These are phyloP conservation scores for Penicillium steckii DNA, from an alignment of 495 filamentous ascomycete species.

Conservation along the genomic window DNA sequence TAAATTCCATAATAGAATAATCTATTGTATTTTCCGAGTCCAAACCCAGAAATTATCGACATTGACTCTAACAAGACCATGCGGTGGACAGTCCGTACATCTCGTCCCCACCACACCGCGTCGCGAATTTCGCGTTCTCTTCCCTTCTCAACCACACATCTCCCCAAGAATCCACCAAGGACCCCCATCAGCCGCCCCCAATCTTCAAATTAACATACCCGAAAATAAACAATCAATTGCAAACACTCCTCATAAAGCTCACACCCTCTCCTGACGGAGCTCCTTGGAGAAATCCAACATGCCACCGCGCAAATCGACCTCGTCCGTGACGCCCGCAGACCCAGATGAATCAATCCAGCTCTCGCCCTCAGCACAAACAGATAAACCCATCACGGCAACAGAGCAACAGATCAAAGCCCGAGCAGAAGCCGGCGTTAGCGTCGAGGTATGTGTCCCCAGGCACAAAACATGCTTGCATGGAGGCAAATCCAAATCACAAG, in stretches of 20 bases:
- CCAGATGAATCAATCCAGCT: conserved; percentile 18
- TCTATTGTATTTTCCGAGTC: too few relatives aligned
- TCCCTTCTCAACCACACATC: conserved; percentile 7
- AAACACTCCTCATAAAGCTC: too few relatives aligned
- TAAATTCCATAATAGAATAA: too few relatives aligned
- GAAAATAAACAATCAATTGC: too few relatives aligned
- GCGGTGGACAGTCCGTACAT: not conserved
- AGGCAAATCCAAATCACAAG: not conserved
- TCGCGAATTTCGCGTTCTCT: conserved; percentile 28
- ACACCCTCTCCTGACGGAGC: too few relatives aligned
- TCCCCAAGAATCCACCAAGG: not conserved
- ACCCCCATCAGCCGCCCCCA: not conserved
- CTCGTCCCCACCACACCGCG: conserved; percentile 13
- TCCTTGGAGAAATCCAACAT: conserved; percentile 12
- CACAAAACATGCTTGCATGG: too few relatives aligned
- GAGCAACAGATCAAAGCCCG: conserved; percentile 49
- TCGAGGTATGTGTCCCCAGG: conserved; percentile 40
- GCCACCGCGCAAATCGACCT: conserved; percentile 39
- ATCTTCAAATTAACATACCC: too few relatives aligned
- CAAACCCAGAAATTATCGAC: too few relatives aligned
- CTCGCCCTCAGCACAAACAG: conserved; percentile 18
- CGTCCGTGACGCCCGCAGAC: conserved; percentile 31
- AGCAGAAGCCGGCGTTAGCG: conserved; percentile 41
- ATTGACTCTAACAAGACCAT: not conserved
- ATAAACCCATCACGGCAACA: conserved; percentile 38